Conservation (phyloP, 1,139 yeast genomes). For the Yarrowia galli region DNA sequence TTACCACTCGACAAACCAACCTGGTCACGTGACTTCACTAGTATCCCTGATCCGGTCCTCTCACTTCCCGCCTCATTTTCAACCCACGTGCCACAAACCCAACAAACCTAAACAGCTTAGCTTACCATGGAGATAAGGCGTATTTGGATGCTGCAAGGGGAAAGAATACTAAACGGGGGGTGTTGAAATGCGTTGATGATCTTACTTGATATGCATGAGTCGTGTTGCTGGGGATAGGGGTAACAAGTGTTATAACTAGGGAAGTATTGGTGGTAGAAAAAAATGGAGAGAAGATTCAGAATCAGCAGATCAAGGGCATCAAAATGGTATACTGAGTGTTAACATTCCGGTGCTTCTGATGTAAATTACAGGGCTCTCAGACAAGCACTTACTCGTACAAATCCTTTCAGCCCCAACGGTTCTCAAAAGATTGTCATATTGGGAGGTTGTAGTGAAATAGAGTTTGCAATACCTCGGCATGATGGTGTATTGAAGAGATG, state of each 20-base stretch:
- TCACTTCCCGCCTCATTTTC: not conserved
- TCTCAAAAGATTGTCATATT: not conserved
- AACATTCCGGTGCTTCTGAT: too few species aligned
- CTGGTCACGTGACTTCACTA: too few species aligned
- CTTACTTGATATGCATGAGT: not conserved
- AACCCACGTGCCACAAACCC: conserved; percentile 7
- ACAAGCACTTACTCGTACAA: too few species aligned
- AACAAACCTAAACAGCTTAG: conserved; percentile 1
- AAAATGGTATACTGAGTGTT: not conserved
- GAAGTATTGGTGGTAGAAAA: too few species aligned
- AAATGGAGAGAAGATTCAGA: not conserved
- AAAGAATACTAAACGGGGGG: too few species aligned
- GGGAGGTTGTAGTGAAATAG: not conserved
- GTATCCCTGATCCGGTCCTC: too few species aligned
- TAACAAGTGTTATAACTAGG: too few species aligned
- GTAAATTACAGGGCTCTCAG: too few species aligned
- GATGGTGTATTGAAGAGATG: not conserved
- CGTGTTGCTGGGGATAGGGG: too few species aligned
- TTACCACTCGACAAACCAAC: too few species aligned
- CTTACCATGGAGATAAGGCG: not conserved
- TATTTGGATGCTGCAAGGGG: not conserved
- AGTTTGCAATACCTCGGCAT: conserved; percentile 1
- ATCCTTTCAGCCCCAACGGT: not conserved
- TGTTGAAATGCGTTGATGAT: not conserved
- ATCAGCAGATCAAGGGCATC: not conserved